Conservation (phyloP, 2,329 filamentous ascomycete genomes). For the Fusarium sp. region DNA sequence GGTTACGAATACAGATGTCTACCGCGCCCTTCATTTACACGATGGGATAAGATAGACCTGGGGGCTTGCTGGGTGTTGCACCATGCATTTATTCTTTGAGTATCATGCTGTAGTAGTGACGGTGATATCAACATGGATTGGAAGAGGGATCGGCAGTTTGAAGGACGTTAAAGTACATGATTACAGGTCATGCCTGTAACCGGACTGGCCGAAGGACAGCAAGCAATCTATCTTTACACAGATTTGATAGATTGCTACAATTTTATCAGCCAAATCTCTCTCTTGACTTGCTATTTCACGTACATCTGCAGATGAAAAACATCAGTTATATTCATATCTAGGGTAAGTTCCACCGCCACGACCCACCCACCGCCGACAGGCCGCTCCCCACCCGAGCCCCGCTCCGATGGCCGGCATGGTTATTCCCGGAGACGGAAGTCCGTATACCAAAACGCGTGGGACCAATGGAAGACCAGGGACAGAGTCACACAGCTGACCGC, state of each 20-base stretch:
- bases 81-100: neutral
- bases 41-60: neutral
- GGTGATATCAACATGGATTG: neutral
- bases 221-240: neutral
- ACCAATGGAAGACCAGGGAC: slow-evolving; percentile 22
- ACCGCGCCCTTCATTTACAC: slow-evolving; percentile 19
- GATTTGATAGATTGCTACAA: accelerated
- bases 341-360: slow-evolving; percentile 13
- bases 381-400: slow-evolving; percentile 11
- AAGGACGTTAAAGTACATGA: neutral
- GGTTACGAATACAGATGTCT: neutral
- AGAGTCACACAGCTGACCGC: slow-evolving; percentile 28
- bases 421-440: slow-evolving; percentile 27
- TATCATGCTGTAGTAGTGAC: no score
- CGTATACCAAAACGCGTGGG: neutral
- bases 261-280: neutral
- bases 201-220: neutral
- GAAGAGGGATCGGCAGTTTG: neutral
- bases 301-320: neutral
- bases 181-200: neutral
- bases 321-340: slow-evolving; percentile 1
- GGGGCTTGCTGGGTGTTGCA: neutral
- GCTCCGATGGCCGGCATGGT: slow-evolving; percentile 39
- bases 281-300: neutral
- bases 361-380: slow-evolving; percentile 16